Evolutionary conservation across 1,284 basidiomycete species (phyloP).

Genomic region (Papiliotrema flavescens): DNA sequence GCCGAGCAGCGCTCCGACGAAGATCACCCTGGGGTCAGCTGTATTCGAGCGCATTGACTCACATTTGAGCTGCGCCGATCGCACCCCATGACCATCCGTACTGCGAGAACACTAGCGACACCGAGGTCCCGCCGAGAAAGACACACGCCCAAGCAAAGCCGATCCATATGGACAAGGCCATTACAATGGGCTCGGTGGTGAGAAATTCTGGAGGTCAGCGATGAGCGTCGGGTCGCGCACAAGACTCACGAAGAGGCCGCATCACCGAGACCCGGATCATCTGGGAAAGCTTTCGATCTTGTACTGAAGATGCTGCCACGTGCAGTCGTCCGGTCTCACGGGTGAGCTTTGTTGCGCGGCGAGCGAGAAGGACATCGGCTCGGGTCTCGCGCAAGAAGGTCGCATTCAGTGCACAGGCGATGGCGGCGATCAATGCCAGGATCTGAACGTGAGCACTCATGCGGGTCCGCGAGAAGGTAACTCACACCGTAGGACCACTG

Average conservation of each 20-base stretch:
- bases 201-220: conserved; percentile 34
- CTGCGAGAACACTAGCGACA: conserved; percentile 33
- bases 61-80: conserved; percentile 32
- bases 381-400: conserved; percentile 46
- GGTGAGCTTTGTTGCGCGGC: conserved; percentile 43
- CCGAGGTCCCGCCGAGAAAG: conserved; percentile 36
- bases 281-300: conserved; percentile 33
- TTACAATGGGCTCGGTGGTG: conserved; percentile 51
- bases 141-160: conserved; percentile 46
- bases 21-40: conserved; percentile 20
- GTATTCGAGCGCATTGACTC: conserved; percentile 3
- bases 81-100: conserved; percentile 40
- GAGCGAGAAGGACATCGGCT: conserved; percentile 50
- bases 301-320: conserved; percentile 38
- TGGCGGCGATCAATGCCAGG: conserved; percentile 28
- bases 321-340: conserved; percentile 45
- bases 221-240: too few relatives aligned
- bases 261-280: conserved; percentile 40
- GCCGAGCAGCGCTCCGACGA: conserved; percentile 66
- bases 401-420: conserved; percentile 30
- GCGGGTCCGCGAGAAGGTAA: neutral
- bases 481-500: conserved; percentile 41
- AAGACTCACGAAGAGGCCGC: conserved; percentile 40
- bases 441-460: conserved; percentile 3
- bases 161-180: conserved; percentile 50